Conservation (phyloP, 495 filamentous ascomycete species). For the Trichoderma asperelloides region DNA sequence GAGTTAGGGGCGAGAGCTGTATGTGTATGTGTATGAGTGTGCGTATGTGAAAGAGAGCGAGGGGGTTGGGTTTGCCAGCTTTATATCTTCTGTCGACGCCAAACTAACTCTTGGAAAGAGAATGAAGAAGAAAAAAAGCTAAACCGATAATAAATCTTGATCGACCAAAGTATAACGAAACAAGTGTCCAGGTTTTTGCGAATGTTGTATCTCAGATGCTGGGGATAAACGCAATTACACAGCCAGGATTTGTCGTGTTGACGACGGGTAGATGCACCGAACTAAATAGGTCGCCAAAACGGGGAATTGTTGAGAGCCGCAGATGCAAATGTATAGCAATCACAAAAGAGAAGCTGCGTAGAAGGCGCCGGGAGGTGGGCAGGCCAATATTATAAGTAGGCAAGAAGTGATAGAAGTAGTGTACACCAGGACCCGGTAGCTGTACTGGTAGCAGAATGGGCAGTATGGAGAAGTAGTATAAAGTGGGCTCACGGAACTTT, state of each 20-base stretch:
- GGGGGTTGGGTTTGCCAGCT: too few relatives aligned
- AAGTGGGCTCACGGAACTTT: not conserved
- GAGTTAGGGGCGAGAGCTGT: too few relatives aligned
- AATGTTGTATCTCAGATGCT: too few relatives aligned
- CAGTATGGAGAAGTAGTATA: not conserved
- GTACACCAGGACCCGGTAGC: not conserved
- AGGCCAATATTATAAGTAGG: not conserved
- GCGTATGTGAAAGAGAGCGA: too few relatives aligned
- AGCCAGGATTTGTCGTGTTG: not conserved
- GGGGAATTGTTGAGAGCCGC: constrained; percentile 3
- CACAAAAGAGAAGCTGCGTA: not conserved
- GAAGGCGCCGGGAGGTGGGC: not conserved
- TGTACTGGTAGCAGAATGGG: not conserved
- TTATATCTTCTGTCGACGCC: too few relatives aligned
- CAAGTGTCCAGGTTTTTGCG: too few relatives aligned
- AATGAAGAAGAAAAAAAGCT: too few relatives aligned
- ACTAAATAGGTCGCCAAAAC: not conserved
- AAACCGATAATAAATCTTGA: too few relatives aligned
- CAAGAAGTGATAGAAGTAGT: not conserved
- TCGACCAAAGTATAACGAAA: too few relatives aligned
- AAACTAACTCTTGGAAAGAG: too few relatives aligned
- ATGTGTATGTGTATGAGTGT: too few relatives aligned
- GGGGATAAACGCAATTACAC: too few relatives aligned
- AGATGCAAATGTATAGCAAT: not conserved
- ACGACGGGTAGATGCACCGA: not conserved